These are phyloP conservation scores for Wallacemonas rigidus DNA, from an alignment of 208 protist species.

Conservation along the genomic window DNA sequence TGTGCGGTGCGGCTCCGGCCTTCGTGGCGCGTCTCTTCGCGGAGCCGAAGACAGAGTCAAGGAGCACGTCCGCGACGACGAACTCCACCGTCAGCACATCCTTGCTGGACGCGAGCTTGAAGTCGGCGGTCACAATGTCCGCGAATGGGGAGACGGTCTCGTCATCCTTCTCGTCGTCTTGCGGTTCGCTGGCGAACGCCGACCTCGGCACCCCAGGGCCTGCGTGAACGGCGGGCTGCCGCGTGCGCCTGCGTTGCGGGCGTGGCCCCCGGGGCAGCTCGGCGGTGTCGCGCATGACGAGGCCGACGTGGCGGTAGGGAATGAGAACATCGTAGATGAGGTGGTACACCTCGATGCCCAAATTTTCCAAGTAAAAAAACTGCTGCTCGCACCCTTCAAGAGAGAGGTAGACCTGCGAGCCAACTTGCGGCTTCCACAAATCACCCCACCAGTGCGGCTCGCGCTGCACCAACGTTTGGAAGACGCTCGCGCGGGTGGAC, in stretches of 20 bases:
- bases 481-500: not conserved
- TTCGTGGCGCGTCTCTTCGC: not conserved
- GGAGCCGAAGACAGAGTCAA: constrained; percentile 7
- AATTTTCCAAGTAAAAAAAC: constrained; percentile 12
- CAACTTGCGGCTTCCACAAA: constrained; percentile 1
- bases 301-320: constrained; percentile 14
- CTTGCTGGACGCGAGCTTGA: constrained; percentile 9
- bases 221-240: constrained; percentile 2
- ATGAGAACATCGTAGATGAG: constrained; percentile 16
- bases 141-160: not conserved
- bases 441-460: constrained; percentile 16
- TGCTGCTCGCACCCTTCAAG: constrained; percentile 12
- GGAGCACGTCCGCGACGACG: constrained; percentile 3
- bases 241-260: not conserved
- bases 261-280: not conserved
- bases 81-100: constrained; percentile 12
- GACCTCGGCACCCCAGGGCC: not conserved
- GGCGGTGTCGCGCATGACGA: constrained; percentile 5
- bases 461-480: not conserved
- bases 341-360: constrained; percentile 7
- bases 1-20: not conserved
- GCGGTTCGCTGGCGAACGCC: not conserved
- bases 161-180: not conserved
- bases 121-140: constrained; percentile 13
- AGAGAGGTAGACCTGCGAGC: constrained; percentile 14